Base-by-base conservation (phyloP, 1,284 basidiomycete species). In the Bjerkandera adusta region DNA sequence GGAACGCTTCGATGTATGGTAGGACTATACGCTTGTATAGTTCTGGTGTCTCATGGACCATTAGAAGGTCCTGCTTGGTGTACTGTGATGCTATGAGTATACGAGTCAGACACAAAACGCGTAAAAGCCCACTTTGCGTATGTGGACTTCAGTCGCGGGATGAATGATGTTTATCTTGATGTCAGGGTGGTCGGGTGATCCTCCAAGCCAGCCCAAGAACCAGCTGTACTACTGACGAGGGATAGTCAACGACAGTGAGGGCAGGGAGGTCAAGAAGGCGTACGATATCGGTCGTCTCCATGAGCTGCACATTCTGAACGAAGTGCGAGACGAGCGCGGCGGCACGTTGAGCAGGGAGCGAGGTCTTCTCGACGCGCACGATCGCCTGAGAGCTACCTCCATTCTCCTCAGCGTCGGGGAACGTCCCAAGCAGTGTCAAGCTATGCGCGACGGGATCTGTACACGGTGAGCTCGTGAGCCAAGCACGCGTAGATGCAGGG, bases 71-170 rank as follows among this genome's bases (percentile, higher is more conserved):
- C 63, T 97, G 95, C 25, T 69, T 76, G 1, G 88, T 83, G 66
- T 97, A 96, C 85, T 96, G 64, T 10, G 11, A 13, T 11, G 5
- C 10, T n/a, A 15, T 34, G 18, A 36, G 35, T 16, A 15, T 43
- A 16, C 18, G 11, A 30, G 8, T 10, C 16, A 6, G 22, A 4
- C 27, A 38, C 29, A 4, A 24, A 35, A 12, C 25, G 18, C 27
- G 35, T 21, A 27, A 13, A 15, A 10, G 52, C 64, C 15, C 26
- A 78, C 83, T 72, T 95, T 95, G 50, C 75, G 75, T 51, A 95
- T 82, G 58, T 95, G 92, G 0, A 80, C 77, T 11, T 90, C 83
- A 0, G 90, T 93, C 4, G 89, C 89, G 7, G 92, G 92, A 57
- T 75, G 87, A 46, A 93, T 83, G 21, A 93, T 68, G 54, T 82